Base-by-base conservation (phyloP, 441 rosid genomes). In the Populus hybrid region DNA sequence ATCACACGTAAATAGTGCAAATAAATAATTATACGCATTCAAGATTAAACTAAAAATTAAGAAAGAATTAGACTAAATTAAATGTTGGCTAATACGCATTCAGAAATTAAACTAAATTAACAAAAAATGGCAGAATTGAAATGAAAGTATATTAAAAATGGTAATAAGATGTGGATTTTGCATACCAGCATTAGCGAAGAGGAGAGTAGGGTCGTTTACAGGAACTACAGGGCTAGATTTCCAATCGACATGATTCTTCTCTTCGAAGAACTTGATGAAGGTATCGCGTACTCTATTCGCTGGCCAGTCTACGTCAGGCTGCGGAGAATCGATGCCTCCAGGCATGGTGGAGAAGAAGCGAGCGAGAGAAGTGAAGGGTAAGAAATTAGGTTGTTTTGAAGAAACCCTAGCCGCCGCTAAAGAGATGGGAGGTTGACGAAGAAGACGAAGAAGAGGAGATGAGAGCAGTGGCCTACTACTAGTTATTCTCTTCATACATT, bases 151-250 rank as follows among this genome's bases (percentile, higher is more conserved):
- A 5, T 46, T 46, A 46, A 36, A 18, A 38, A 40, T 18, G 28
- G 66, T 5, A 36, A 8, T 21, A 32, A 18, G 24, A 36, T 14
- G 42, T 3, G 35, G 14, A 18, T 11, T 32, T 16, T 42, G 54
- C 14, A 21, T 87, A 95, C 98, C 98, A 54, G 98, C 99, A 81
- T 96, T 96, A 32, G 93, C 96, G 74, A 96, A 96, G 77, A 96
- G 89, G 57, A 94, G 97, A 69, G 98, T 93, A 1, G 99, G 99
- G 73, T 94, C 99, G 65, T 88, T 93, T 66, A 83, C 83, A 16
- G 98, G 99, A 74, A 96, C 99, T 20, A 94, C 99, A 28, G 97
- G 97, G 74, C 99, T 96, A 24, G 98, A 96, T 61, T 79, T 88
- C 99, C 99, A 96, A 77, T 85, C 8, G 66, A 88, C 87, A 72